Evolutionary conservation across 345 rosid genomes (phyloP).

Genomic region (Mercurialis annua): DNA sequence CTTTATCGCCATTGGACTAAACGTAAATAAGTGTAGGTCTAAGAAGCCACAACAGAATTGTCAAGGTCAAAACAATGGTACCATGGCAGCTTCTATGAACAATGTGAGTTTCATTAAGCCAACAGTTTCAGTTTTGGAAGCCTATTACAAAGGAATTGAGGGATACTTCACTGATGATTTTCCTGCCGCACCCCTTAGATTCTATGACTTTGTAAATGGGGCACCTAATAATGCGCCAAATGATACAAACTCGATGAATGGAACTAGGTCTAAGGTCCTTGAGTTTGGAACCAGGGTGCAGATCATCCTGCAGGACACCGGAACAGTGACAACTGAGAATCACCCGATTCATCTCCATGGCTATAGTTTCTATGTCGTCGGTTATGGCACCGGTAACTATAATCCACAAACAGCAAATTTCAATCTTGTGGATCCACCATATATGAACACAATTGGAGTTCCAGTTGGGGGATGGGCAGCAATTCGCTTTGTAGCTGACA

Average conservation of each 20-base stretch:
- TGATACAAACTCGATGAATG: slow-evolving; percentile 59
- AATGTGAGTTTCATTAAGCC: slow-evolving; percentile 70
- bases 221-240: slow-evolving; percentile 69
- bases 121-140: slow-evolving; percentile 58
- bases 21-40: slow-evolving; percentile 63
- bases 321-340: slow-evolving; percentile 68
- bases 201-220: slow-evolving; percentile 77
- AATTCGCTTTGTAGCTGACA: slow-evolving; percentile 67
- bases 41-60: slow-evolving; percentile 50
- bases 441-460: slow-evolving; percentile 82
- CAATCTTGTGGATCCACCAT: slow-evolving; percentile 77
- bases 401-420: slow-evolving; percentile 45
- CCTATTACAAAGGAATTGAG: slow-evolving; percentile 55
- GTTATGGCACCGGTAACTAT: slow-evolving; percentile 64
- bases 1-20: slow-evolving; percentile 62
- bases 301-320: slow-evolving; percentile 70
- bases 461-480: slow-evolving; percentile 96
- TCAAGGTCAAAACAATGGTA: slow-evolving; percentile 48
- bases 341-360: slow-evolving; percentile 95
- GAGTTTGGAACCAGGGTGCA: slow-evolving; percentile 70
- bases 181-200: slow-evolving; percentile 55
- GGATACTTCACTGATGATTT: slow-evolving; percentile 68
- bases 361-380: slow-evolving; percentile 76
- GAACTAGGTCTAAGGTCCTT: slow-evolving; percentile 61
- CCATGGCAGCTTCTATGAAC: slow-evolving; percentile 82